Conservation (phyloP, 1,284 basidiomycete genomes). For the Trametes sp. region DNA sequence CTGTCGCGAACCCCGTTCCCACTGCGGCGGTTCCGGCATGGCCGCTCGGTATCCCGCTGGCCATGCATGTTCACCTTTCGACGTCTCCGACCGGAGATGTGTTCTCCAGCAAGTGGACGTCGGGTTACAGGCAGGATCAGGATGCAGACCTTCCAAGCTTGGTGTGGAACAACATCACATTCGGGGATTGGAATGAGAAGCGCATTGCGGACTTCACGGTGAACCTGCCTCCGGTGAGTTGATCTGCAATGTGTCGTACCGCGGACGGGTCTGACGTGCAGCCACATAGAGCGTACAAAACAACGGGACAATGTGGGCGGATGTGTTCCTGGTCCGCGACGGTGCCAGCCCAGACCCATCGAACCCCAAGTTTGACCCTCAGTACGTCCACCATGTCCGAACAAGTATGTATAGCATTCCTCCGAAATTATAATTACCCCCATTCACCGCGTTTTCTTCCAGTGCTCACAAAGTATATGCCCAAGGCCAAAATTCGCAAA, state of each 20-base stretch:
- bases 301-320: slow-evolving; percentile 88
- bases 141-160: slow-evolving; percentile 69
- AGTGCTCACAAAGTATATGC: slow-evolving; percentile 88
- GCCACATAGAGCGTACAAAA: slow-evolving; percentile 69
- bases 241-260: no score
- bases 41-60: slow-evolving; percentile 62
- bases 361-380: slow-evolving; percentile 57
- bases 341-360: slow-evolving; percentile 70
- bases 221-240: slow-evolving; percentile 73
- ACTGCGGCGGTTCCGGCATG: slow-evolving; percentile 61
- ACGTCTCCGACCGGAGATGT: slow-evolving; percentile 67
- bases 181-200: slow-evolving; percentile 81
- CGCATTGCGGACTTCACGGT: slow-evolving; percentile 72
- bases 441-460: slow-evolving; percentile 4
- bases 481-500: slow-evolving; percentile 77
- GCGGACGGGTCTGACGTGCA: background rate
- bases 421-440: no score
- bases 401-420: slow-evolving; percentile 66
- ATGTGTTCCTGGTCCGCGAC: slow-evolving; percentile 81
- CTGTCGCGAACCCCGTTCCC: slow-evolving; percentile 52
- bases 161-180: slow-evolving; percentile 85
- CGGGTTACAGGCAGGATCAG: slow-evolving; percentile 53
- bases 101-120: slow-evolving; percentile 61
- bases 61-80: slow-evolving; percentile 81
- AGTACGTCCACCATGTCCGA: slow-evolving; percentile 75